These are phyloP conservation scores for Colletotrichum cordylinicola DNA, from an alignment of 2,329 filamentous ascomycete genomes.

Conservation along the genomic window DNA sequence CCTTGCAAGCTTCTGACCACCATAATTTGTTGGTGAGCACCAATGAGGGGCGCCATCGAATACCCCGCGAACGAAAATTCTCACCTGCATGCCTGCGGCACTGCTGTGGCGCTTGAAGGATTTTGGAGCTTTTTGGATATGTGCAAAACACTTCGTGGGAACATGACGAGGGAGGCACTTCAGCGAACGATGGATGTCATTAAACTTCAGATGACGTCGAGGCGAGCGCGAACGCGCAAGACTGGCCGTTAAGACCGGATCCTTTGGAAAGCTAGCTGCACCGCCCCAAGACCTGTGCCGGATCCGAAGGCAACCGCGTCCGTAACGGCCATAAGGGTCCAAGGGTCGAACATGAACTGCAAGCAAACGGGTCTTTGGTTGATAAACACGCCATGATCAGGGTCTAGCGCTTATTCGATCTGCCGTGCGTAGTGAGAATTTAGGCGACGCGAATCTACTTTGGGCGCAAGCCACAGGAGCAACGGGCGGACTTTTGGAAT, in stretches of 20 bases:
- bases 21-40: neutral
- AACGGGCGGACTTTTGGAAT: neutral
- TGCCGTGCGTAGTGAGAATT: neutral
- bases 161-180: neutral
- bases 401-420: neutral
- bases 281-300: neutral
- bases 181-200: neutral
- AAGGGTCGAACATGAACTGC: neutral
- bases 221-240: neutral
- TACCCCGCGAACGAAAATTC: neutral
- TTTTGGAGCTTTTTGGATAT: neutral
- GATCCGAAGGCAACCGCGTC: neutral
- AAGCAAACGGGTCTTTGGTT: neutral
- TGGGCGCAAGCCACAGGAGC: neutral
- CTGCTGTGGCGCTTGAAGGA: neutral
- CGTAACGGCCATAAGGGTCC: neutral
- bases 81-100: neutral
- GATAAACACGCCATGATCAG: neutral
- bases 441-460: neutral
- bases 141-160: neutral
- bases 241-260: neutral
- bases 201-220: neutral
- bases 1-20: neutral
- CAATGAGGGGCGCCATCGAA: neutral
- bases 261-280: neutral